phyloP scores from a whole-genome alignment of 1,284 basidiomycete genomes.

The Marasmius sp. region DNA sequence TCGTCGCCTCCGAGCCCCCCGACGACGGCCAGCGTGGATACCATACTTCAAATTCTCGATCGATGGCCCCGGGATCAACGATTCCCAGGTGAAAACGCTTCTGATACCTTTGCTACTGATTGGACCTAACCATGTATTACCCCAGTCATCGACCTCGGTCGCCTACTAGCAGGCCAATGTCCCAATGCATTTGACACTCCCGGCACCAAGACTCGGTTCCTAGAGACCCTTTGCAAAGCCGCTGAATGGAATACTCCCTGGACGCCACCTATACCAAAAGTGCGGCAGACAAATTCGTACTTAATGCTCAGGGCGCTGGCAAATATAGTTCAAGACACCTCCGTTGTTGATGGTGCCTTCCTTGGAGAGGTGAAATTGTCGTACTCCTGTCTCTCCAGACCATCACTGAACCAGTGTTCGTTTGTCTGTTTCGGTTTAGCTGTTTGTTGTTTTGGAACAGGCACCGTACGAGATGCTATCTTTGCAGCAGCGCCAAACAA shows the following conservation, averaged over 20 bases:
- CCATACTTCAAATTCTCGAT: conserved; percentile 64
- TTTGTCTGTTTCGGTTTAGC: conserved; percentile 33
- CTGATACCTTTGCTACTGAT: not conserved
- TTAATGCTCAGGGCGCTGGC: conserved; percentile 82
- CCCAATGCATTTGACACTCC: conserved; percentile 48
- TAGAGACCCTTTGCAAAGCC: conserved; percentile 64
- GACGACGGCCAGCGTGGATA: conserved; percentile 54
- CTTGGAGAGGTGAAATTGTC: conserved; percentile 44
- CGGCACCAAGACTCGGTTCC: conserved; percentile 50
- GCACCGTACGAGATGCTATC: conserved; percentile 55
- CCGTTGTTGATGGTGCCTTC: conserved; percentile 47
- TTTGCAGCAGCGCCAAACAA: conserved; percentile 71
- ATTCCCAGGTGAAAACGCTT: conserved; percentile 69
- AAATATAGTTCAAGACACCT: conserved; percentile 72
- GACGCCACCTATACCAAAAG: conserved; percentile 58
- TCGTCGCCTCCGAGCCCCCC: conserved; percentile 33
- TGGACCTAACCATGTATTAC: not conserved
- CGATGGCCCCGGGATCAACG: conserved; percentile 81
- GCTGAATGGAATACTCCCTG: conserved; percentile 68
- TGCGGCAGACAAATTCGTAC: conserved; percentile 82
- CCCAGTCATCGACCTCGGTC: conserved; percentile 86
- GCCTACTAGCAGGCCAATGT: conserved; percentile 73
- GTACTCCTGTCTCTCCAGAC: not conserved
- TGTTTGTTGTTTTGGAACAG: conserved; percentile 52
- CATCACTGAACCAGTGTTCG: not conserved